Evolutionary conservation across 78 protist genomes (phyloP).

Genomic region (Guillardia theta): DNA sequence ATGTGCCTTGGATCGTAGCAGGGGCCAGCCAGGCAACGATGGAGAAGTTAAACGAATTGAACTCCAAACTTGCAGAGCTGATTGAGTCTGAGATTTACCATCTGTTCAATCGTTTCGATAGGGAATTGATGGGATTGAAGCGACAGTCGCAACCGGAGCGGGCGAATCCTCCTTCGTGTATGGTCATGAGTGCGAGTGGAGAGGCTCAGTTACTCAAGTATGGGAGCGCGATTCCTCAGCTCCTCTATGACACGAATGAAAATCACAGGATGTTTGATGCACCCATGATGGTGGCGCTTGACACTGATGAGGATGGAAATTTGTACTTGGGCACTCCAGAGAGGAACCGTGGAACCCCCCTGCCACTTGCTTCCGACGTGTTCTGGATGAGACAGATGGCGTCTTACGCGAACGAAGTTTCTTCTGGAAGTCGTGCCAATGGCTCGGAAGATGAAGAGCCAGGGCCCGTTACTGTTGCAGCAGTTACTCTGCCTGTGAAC

Average conservation of each 20-base stretch:
- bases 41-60: not conserved
- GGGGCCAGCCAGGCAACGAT: not conserved
- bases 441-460: not conserved
- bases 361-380: constrained; percentile 14
- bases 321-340: not conserved
- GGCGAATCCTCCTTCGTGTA: not conserved
- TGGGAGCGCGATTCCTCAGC: not conserved
- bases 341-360: not conserved
- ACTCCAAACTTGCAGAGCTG: not conserved
- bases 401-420: not conserved
- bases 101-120: not conserved
- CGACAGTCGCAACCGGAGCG: not conserved
- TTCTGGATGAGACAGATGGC: constrained; percentile 35
- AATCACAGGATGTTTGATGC: not conserved
- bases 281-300: not conserved
- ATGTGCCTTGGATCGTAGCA: not conserved
- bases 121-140: not conserved
- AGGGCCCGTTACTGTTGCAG: not conserved
- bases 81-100: not conserved
- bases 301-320: not conserved
- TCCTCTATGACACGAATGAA: not conserved
- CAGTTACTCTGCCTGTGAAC: not conserved
- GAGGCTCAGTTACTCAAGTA: not conserved
- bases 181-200: not conserved
- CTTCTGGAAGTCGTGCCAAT: not conserved